phyloP scores from a whole-genome alignment of 352 stramenopile genomes.

The Pythium diclinum region DNA sequence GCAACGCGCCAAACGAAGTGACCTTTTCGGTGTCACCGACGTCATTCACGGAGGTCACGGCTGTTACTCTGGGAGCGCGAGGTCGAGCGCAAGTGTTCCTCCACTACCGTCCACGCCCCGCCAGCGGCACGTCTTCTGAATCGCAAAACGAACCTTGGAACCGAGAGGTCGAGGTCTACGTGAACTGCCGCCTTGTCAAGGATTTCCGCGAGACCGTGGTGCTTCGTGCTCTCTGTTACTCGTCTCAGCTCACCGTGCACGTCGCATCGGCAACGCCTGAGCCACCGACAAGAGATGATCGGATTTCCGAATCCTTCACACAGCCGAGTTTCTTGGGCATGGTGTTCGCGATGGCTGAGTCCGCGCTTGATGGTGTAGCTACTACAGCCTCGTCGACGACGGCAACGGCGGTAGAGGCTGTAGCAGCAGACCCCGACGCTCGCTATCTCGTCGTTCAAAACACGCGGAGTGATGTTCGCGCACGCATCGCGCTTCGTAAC shows the following conservation, averaged over 20 bases:
- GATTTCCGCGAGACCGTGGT: conserved; percentile 86
- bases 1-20: conserved; percentile 76
- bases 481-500: conserved; percentile 72
- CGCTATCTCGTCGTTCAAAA: conserved; percentile 82
- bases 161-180: conserved; percentile 85
- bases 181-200: conserved; percentile 86
- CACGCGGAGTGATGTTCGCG: conserved; percentile 56
- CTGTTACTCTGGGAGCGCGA: conserved; percentile 67
- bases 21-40: conserved; percentile 82
- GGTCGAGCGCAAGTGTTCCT: conserved; percentile 81
- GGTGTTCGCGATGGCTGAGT: conserved; percentile 77
- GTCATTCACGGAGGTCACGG: conserved; percentile 80
- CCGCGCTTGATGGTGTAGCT: conserved; percentile 41
- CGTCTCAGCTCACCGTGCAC: conserved; percentile 71
- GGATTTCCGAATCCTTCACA: conserved; percentile 33
- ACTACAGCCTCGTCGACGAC: conserved; percentile 23
- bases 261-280: conserved; percentile 51
- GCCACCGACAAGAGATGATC: conserved; percentile 25
- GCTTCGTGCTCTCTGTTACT: conserved; percentile 71
- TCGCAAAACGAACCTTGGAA: conserved; percentile 48
- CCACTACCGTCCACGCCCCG: conserved; percentile 76
- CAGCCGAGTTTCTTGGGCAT: conserved; percentile 79
- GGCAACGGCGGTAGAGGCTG: background rate
- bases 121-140: conserved; percentile 8
- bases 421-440: conserved; percentile 18